Evolutionary conservation across 2,329 filamentous ascomycete genomes (phyloP), one percentile per base, ranked within the genome.

Genomic region (Diaporthe citriasiana): DNA sequence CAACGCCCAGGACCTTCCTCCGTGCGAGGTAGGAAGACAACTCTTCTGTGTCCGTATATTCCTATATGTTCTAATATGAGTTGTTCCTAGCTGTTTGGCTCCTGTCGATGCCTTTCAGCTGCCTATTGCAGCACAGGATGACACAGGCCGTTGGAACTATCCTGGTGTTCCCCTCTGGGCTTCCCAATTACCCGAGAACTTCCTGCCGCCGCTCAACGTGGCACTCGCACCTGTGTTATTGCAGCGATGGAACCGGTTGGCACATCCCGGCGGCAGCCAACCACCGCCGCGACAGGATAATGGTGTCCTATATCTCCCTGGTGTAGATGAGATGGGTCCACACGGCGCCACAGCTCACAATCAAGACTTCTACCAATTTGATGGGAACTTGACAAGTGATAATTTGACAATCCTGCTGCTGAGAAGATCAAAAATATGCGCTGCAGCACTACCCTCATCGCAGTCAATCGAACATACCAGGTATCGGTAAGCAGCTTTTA

Each of bases 81-180:
- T 15, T 8, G 12, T 6, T 35, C 4, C n/a, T 42, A 66, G 60
- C 27, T 66, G 60, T 42, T 35, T 66, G 42, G 60, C 60, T 10
- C 60, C 60, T 19, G 60, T 66, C 30, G 42, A 66, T 30, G 0
- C 10, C 15, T 2, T 15, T n/a, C 42, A 25, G 19, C 3, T 15
- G 30, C 42, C 60, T 10, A 17, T 35, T 35, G 42, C 60, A 3
- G 30, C 42, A 35, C 60, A 50, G 22, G 40, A 35, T 17, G 60
- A 9, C 0, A 4, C 15, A 13, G 42, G 42, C 27, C 19, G 60
- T 12, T 66, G 60, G 60, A 66, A 66, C 19, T 50, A 50, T 17
- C 60, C 60, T 4, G 60, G 60, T 33, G 60, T 66, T 22, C 60
- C 60, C 22, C 33, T 50, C 60, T 50, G 42, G 42, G 27, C 22